A percentile compares a stretch with the other conserved stretches of the same genome.
Conservation (phyloP, 2,329 filamentous ascomycete species). For the Penicillium occitanis region DNA sequence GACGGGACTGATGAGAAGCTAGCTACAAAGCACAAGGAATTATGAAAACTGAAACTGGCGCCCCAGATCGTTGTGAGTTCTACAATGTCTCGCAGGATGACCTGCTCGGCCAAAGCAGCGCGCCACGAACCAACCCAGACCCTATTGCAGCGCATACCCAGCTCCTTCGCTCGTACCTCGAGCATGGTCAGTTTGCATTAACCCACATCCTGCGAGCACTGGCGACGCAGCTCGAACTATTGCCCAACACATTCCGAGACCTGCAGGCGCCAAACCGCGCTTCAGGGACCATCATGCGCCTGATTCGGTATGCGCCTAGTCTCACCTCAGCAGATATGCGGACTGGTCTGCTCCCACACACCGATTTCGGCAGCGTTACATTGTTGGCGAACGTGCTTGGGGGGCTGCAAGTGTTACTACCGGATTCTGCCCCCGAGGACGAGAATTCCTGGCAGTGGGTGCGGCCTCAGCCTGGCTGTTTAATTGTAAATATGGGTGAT, state of each 20-base stretch:
- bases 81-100: conserved; percentile 36
- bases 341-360: conserved; percentile 34
- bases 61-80: conserved; percentile 31
- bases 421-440: conserved; percentile 20
- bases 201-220: conserved; percentile 28
- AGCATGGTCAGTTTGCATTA: conserved; percentile 30
- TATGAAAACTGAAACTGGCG: conserved; percentile 26
- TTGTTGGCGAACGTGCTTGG: conserved; percentile 39
- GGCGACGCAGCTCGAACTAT: conserved; percentile 27
- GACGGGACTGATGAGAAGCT: neutral
- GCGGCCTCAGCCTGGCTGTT: conserved; percentile 25
- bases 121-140: conserved; percentile 21
- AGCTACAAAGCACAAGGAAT: conserved; percentile 24
- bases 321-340: conserved; percentile 26
- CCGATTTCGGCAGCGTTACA: conserved; percentile 41
- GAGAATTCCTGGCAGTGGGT: conserved; percentile 27
- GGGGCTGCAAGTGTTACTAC: conserved; percentile 38
- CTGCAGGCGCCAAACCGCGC: conserved; percentile 2
- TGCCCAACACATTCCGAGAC: conserved; percentile 27
- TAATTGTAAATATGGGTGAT: conserved; percentile 52
- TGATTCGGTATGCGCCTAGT: conserved; percentile 23
- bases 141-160: conserved; percentile 24
- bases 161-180: conserved; percentile 21
- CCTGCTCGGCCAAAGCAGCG: conserved; percentile 28
- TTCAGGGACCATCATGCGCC: conserved; percentile 14